Evolutionary conservation across 805 yeast genomes (phyloP), one percentile per base, ranked within the genome.

Genomic region (Yamadazyma nakazawae): DNA sequence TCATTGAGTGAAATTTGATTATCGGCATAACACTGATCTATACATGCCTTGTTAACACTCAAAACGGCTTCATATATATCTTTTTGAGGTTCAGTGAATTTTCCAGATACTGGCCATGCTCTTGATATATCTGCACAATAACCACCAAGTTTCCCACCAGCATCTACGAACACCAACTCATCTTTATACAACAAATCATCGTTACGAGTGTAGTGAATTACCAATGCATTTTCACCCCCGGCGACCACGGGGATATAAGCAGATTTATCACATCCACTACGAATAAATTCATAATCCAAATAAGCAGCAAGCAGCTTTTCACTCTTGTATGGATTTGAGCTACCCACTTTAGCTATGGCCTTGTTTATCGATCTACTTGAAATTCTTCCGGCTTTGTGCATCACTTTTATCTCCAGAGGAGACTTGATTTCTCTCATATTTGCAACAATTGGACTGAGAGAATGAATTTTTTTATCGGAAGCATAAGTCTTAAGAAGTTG

Each of bases 221-320:
- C 87, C 34, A 94, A 68, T 0, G 97, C 89, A 62, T 94, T 91
- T 25, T 78, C 68, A 1, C 99, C 99, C 30, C 96, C 85, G 5
- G 98, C 99, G 3, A 94, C 96, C 9, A 94, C 99, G 0, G 99
- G 98, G 17, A 91, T 80, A 61, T 94, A 94, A 0, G 97, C 97
- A 34, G 85, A 79, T 51, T 80, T 80, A 53, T 88, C 96, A 64
- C 97, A 90, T 0, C 99, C 99, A 24, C 92, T 90, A 35, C 81
- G 74, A 11, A 85, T 79, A 62, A 94, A 92, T 56, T 83, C 77
- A 62, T 88, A 88, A 52, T 92, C 96, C 48, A 94, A 68, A 60
- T 74, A 90, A 9, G 96, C 80, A 17, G 87, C 86, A 32, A 94
- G 71, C 2, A 89, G 83, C 60, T 85, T 79, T 63, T 94, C 99